Evolutionary conservation across 148 eudicot species (phyloP).

Genomic region (Rhododendron henanense): DNA sequence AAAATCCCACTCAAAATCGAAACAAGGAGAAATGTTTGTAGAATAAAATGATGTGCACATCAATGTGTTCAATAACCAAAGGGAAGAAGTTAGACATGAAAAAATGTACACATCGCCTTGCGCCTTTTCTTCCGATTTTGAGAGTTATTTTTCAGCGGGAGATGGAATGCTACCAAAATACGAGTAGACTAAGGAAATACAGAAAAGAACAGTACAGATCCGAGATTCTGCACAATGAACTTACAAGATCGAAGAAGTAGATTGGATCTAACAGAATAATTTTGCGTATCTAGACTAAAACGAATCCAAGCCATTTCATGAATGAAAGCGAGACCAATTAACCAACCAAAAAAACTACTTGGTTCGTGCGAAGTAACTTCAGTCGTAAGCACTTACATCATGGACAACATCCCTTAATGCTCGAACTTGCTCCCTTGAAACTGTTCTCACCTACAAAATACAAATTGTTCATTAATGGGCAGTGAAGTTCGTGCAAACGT

Average conservation of each 20-base stretch:
- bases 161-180: too few species aligned
- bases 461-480: neutral
- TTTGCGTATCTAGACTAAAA: too few species aligned
- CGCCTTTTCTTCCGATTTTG: neutral
- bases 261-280: too few species aligned
- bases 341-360: neutral
- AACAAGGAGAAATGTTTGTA: neutral
- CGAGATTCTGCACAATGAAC: too few species aligned
- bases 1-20: neutral
- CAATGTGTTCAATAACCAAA: neutral
- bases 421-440: constrained; percentile 40
- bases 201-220: too few species aligned
- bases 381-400: constrained; percentile 27
- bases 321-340: neutral
- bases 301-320: too few species aligned
- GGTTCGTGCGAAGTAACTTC: neutral
- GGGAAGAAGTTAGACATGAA: neutral
- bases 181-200: too few species aligned
- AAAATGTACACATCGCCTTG: neutral
- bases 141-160: neutral
- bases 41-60: neutral
- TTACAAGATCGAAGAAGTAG: too few species aligned
- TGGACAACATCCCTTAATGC: constrained; percentile 30
- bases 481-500: neutral
- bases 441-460: constrained; percentile 30